phyloP scores from a whole-genome alignment of 345 rosid genomes.

The Carallia brachiata region DNA sequence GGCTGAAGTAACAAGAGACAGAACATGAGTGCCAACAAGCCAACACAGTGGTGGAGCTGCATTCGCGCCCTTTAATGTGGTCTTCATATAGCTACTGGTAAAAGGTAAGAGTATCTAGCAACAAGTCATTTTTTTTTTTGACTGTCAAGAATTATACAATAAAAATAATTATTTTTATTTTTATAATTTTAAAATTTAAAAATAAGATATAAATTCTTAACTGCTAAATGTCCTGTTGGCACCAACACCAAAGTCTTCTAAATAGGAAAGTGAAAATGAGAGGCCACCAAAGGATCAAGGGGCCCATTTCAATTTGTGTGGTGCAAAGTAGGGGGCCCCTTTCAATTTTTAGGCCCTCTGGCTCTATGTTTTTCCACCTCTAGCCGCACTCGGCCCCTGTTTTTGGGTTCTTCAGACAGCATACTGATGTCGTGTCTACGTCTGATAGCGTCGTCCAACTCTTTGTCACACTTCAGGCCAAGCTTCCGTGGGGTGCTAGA shows the following conservation, averaged over 20 bases:
- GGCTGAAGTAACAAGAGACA: slow-evolving; percentile 17
- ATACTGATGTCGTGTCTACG: neutral
- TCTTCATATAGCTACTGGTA: neutral
- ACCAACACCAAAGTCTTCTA: neutral
- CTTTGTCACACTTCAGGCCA: neutral
- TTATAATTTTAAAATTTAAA: too few relatives aligned
- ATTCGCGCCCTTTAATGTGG: neutral
- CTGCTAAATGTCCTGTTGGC: too few relatives aligned
- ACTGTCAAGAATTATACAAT: too few relatives aligned
- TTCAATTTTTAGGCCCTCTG: slow-evolving; percentile 3
- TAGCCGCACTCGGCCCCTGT: neutral
- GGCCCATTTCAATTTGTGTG: neutral
- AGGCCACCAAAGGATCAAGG: neutral
- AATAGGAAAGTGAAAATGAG: neutral
- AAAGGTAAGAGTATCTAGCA: neutral
- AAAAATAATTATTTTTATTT: too few relatives aligned
- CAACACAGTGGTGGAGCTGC: slow-evolving; percentile 22
- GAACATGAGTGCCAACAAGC: slow-evolving; percentile 20
- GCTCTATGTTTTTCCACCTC: neutral
- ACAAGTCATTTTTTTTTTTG: too few relatives aligned
- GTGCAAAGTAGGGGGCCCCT: neutral
- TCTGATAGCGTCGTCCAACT: neutral
- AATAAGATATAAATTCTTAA: too few relatives aligned
- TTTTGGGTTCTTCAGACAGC: neutral
- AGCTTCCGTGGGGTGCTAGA: neutral